phyloP scores from a whole-genome alignment of 768 basidiomycete species.

The Tricholoma bakamatsutake region DNA sequence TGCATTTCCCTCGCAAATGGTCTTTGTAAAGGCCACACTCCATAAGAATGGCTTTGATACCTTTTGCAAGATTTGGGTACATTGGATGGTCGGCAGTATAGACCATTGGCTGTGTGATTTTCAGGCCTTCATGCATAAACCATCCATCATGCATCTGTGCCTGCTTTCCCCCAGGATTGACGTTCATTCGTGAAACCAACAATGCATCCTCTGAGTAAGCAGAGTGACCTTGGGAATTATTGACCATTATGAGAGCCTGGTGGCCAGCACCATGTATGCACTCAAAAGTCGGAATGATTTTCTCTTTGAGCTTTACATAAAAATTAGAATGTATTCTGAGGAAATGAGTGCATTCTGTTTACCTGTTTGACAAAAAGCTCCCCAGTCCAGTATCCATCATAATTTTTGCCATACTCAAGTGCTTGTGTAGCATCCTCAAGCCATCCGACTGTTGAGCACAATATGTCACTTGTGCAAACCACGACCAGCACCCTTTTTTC shows the following conservation, averaged over 20 bases:
- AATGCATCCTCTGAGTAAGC: slow-evolving; percentile 4
- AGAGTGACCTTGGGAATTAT: not conserved
- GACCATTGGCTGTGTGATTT: not conserved
- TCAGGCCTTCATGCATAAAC: not conserved
- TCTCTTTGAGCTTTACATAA: not conserved
- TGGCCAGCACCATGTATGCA: not conserved
- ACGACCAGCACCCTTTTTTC: slow-evolving; percentile 21
- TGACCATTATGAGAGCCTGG: not conserved
- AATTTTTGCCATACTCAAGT: slow-evolving; percentile 27
- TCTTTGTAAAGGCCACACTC: not conserved
- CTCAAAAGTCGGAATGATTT: not conserved
- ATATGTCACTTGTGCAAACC: slow-evolving; percentile 25
- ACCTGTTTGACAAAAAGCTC: slow-evolving; percentile 28
- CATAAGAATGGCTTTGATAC: not conserved
- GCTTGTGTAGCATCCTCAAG: slow-evolving; percentile 21
- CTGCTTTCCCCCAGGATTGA: no score
- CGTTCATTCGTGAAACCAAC: no score
- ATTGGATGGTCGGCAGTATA: not conserved
- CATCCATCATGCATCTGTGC: not conserved
- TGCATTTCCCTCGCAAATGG: not conserved
- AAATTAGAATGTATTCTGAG: not conserved
- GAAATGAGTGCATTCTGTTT: not conserved
- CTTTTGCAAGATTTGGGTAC: not conserved
- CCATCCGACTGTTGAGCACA: slow-evolving; percentile 28
- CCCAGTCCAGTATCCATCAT: not conserved